A percentile compares a stretch with the other conserved stretches of the same genome.
Evolutionary conservation across 2,329 filamentous ascomycete genomes (phyloP).

Genomic region (Calonectria crousiana): DNA sequence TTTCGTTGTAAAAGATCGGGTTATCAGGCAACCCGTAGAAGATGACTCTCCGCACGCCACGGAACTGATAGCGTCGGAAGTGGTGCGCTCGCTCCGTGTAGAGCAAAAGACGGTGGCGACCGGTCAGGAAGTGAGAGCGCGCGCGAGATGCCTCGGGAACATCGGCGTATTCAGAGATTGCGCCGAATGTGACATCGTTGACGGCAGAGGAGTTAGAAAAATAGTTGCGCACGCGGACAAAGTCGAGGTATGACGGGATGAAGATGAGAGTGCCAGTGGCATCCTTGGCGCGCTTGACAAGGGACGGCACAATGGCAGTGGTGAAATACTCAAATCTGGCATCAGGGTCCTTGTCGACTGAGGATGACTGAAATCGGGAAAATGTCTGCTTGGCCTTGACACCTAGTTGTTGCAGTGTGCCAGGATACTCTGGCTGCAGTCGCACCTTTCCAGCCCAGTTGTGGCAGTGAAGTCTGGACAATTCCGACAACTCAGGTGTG

Average conservation of each 20-base stretch:
- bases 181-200: slow-evolving; percentile 71
- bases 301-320: slow-evolving; percentile 80
- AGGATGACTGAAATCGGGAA: slow-evolving; percentile 81
- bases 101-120: slow-evolving; percentile 84
- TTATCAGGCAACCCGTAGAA: slow-evolving; percentile 95
- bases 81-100: slow-evolving; percentile 98
- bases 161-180: slow-evolving; percentile 89
- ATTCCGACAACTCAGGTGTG: slow-evolving; percentile 86
- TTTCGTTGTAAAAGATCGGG: slow-evolving; percentile 82
- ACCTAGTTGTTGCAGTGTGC: slow-evolving; percentile 79
- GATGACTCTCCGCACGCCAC: slow-evolving; percentile 85
- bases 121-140: slow-evolving; percentile 86
- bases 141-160: slow-evolving; percentile 84
- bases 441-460: slow-evolving; percentile 87
- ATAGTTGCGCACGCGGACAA: slow-evolving; percentile 92
- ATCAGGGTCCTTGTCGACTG: slow-evolving; percentile 83
- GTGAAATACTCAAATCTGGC: slow-evolving; percentile 92
- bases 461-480: slow-evolving; percentile 80
- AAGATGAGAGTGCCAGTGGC: slow-evolving; percentile 83
- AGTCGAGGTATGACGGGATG: slow-evolving; percentile 94
- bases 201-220: slow-evolving; percentile 79
- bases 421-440: slow-evolving; percentile 75
- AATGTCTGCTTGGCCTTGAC: slow-evolving; percentile 88
- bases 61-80: slow-evolving; percentile 87
- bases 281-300: slow-evolving; percentile 76